Evolutionary conservation across 2,329 filamentous ascomycete genomes (phyloP), one percentile per base, ranked within the genome.

Genomic region (Davidsoniella eucalypti): DNA sequence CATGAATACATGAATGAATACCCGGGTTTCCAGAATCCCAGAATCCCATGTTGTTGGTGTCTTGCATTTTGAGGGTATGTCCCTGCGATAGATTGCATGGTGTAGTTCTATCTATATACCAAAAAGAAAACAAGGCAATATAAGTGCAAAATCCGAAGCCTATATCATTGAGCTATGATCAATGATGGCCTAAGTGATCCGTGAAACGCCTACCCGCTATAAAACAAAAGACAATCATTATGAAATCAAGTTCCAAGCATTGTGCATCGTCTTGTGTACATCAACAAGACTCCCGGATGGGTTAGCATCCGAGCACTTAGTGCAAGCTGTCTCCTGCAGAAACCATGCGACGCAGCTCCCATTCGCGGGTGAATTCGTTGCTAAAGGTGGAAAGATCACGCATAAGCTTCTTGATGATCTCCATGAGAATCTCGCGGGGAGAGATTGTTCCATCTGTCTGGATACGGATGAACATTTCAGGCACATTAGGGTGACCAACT

Each of bases 331-430:
- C 76, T 47, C 76, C 75, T 18, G 76, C 78, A 42, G 76, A 76
- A 53, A 82, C 85, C 74, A 93, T 90, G 67, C 87, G 88, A 59
- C 86, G 80, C 58, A 94, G 68, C 65, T 93, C 86, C 67, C 80
- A 92, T 65, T 96, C 90, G 61, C 90, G 87, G 17, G 85, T 94
- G 64, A 96, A 94, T 61, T 93, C 86, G 56, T 85, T 79, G 55
- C 83, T 83, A 53, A 98, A 70, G 56, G 80, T 80, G 51, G 82
- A 82, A 50, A 94, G 76, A 56, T 93, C 82, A 53, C 79, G 75
- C 55, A 98, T 84, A 43, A 95, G 73, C 57, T 87, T 82, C 64
- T 84, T 79, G 68, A 85, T 94, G 40, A 83, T 81, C 47, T 80
- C 75, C 50, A 92, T 71, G 39, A 98, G 72, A 1, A 88, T 87